phyloP scores from a whole-genome alignment of 1,284 basidiomycete genomes.

The Marasmius oreades region DNA sequence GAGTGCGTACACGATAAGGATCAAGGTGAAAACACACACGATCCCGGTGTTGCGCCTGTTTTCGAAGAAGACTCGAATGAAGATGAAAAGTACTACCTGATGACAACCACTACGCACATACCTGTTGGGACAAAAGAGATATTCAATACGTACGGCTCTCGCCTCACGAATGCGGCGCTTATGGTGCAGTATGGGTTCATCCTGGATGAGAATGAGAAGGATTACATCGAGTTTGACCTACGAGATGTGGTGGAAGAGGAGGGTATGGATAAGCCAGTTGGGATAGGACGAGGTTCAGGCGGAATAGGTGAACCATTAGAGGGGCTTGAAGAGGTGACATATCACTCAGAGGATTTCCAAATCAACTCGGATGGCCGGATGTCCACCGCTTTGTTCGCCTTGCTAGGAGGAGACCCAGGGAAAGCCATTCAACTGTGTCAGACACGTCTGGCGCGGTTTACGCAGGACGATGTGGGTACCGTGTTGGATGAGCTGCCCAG shows the following conservation, averaged over 20 bases:
- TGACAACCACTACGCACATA: slow-evolving; percentile 58
- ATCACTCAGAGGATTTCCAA: slow-evolving; percentile 15
- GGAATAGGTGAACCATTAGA: neutral
- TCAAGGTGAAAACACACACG: slow-evolving; percentile 13
- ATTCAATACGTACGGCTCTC: slow-evolving; percentile 84
- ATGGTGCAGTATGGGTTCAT: slow-evolving; percentile 76
- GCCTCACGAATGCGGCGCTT: slow-evolving; percentile 66
- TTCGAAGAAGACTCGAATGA: slow-evolving; percentile 19
- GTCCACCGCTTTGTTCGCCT: slow-evolving; percentile 38
- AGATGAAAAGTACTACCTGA: slow-evolving; percentile 51
- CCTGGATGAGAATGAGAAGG: slow-evolving; percentile 60
- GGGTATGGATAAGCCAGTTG: neutral
- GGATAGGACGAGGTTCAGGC: slow-evolving; percentile 5
- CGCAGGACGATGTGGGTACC: slow-evolving; percentile 10
- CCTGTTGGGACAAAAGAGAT: slow-evolving; percentile 53
- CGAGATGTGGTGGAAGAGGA: slow-evolving; percentile 31
- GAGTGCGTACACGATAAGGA: slow-evolving; percentile 70
- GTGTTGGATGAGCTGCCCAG: slow-evolving; percentile 29
- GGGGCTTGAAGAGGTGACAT: neutral
- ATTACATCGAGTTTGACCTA: slow-evolving; percentile 46
- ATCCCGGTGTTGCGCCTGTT: slow-evolving; percentile 3
- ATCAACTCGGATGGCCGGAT: slow-evolving; percentile 41
- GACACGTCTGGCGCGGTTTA: neutral
- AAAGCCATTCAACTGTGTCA: slow-evolving; percentile 3
- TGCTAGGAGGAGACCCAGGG: slow-evolving; percentile 17